Conservation (phyloP, 768 basidiomycete genomes). For the Boletus rex-veris region DNA sequence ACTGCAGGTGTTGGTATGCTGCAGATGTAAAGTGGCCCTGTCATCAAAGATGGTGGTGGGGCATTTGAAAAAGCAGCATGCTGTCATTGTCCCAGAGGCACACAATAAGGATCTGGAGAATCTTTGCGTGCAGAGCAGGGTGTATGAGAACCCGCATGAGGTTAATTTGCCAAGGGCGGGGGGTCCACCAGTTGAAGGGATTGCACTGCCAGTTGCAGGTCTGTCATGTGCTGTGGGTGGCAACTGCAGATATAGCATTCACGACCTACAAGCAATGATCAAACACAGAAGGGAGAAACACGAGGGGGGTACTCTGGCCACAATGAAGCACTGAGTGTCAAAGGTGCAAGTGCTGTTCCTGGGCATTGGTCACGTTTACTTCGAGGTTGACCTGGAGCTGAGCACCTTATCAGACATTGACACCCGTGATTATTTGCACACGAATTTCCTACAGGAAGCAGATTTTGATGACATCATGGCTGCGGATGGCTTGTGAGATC, state of each 20-base stretch:
- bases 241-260: background rate
- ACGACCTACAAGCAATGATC: background rate
- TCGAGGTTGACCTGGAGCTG: background rate
- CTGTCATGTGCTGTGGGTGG: background rate
- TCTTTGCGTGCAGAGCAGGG: background rate
- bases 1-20: background rate
- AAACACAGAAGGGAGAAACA: background rate
- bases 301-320: background rate
- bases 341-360: background rate
- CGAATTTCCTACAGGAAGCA: background rate
- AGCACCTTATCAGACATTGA: background rate
- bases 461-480: background rate
- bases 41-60: background rate
- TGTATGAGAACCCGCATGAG: background rate
- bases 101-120: background rate
- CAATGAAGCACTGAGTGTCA: background rate
- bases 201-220: background rate
- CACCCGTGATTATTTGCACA: background rate
- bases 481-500: background rate
- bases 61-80: background rate
- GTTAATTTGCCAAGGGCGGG: background rate
- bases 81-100: background rate
- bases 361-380: background rate
- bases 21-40: background rate
- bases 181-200: background rate